phyloP scores from a whole-genome alignment of 2,329 filamentous ascomycete genomes.

The Pseudogymnoascus destructans region DNA sequence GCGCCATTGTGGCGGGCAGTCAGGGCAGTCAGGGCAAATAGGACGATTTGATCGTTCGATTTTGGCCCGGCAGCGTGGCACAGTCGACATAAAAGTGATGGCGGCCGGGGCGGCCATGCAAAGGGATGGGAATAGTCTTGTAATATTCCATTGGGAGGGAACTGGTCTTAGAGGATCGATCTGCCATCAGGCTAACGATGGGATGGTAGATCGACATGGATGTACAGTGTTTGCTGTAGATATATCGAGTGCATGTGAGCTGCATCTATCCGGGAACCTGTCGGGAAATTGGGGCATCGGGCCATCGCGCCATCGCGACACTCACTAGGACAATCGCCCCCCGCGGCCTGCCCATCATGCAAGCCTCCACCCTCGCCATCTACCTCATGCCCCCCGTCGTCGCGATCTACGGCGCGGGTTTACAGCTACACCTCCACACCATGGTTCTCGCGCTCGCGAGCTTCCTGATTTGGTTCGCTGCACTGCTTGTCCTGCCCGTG shows the following conservation, averaged over 20 bases:
- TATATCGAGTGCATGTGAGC: neutral
- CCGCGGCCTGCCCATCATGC: constrained; percentile 10
- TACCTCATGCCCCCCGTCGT: constrained; percentile 9
- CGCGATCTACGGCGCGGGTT: constrained; percentile 26
- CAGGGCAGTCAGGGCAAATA: neutral
- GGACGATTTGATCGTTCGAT: neutral
- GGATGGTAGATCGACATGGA: neutral
- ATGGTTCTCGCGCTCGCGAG: constrained; percentile 29
- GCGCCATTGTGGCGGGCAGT: neutral
- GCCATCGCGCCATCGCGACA: neutral
- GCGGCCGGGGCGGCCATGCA: neutral
- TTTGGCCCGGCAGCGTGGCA: neutral
- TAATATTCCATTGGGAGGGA: neutral
- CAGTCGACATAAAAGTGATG: neutral
- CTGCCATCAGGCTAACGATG: neutral
- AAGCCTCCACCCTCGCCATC: constrained; percentile 9
- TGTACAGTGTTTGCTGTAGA: neutral
- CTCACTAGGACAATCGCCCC: constrained; percentile 4
- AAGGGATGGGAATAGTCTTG: constrained; percentile 2
- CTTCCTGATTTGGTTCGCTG: constrained; percentile 30
- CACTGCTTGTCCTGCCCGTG: constrained; percentile 25
- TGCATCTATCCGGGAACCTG: no score
- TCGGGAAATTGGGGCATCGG: neutral
- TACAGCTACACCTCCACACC: constrained; percentile 31
- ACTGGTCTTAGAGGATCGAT: neutral